phyloP scores from a whole-genome alignment of 495 filamentous ascomycete species.

The Halenospora varia region DNA sequence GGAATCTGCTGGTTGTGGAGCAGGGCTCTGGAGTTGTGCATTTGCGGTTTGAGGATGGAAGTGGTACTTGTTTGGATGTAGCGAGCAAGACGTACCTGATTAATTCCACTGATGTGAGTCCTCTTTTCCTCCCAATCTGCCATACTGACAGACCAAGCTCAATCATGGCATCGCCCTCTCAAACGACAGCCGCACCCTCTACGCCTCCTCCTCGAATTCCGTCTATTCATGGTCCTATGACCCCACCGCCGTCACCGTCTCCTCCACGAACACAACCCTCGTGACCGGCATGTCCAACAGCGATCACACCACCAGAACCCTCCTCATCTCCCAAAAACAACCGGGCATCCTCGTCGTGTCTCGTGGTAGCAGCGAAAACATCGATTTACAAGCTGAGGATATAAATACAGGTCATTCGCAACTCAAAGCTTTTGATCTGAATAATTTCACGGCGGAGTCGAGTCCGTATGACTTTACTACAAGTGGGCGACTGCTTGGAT shows the following conservation, averaged over 20 bases:
- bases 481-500: conserved; percentile 58
- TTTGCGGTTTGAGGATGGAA: conserved; percentile 45
- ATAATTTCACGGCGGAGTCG: conserved; percentile 17
- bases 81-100: conserved; percentile 35
- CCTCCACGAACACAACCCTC: conserved; percentile 38
- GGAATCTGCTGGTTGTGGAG: conserved; percentile 60
- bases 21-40: conserved; percentile 48
- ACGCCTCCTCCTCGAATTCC: conserved; percentile 51
- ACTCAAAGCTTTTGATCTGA: conserved; percentile 62
- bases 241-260: conserved; percentile 34
- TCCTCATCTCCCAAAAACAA: conserved; percentile 48
- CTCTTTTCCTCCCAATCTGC: conserved; percentile 18
- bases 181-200: conserved; percentile 56
- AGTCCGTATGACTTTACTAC: conserved; percentile 37
- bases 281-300: conserved; percentile 54
- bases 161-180: conserved; percentile 68
- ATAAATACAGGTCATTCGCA: conserved; percentile 53
- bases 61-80: conserved; percentile 44
- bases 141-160: conserved; percentile 31
- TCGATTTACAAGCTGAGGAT: conserved; percentile 47
- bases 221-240: conserved; percentile 64
- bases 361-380: conserved; percentile 56
- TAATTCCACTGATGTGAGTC: conserved; percentile 35
- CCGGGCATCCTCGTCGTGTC: conserved; percentile 52
- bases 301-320: conserved; percentile 61